phyloP scores from a whole-genome alignment of 2,329 filamentous ascomycete species.

The Claviceps purpurea region DNA sequence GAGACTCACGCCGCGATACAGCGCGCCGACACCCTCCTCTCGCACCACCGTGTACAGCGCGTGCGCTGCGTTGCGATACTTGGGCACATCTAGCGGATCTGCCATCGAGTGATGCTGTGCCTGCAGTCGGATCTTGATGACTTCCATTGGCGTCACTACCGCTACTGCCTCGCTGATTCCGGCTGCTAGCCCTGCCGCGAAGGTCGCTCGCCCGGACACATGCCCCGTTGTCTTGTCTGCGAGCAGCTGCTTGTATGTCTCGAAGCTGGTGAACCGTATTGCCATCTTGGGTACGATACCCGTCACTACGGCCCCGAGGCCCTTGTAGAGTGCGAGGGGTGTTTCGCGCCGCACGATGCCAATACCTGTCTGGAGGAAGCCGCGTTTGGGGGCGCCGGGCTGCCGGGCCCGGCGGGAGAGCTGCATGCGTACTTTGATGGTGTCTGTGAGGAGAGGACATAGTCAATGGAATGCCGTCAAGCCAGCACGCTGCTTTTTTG shows the following conservation, averaged over 20 bases:
- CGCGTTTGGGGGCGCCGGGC: slow-evolving; percentile 73
- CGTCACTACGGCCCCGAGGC: slow-evolving; percentile 88
- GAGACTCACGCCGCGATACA: slow-evolving; percentile 88
- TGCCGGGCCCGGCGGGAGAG: slow-evolving; percentile 73
- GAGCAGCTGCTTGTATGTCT: slow-evolving; percentile 80
- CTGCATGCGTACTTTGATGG: slow-evolving; percentile 99
- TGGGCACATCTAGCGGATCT: slow-evolving; percentile 87
- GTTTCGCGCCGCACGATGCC: slow-evolving; percentile 87
- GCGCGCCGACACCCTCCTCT: slow-evolving; percentile 76
- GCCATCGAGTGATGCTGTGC: slow-evolving; percentile 97
- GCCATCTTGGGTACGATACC: slow-evolving; percentile 99
- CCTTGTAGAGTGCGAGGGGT: slow-evolving; percentile 89
- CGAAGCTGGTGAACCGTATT: slow-evolving; percentile 95
- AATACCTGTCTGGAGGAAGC: slow-evolving; percentile 73
- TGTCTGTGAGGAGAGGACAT: slow-evolving; percentile 41
- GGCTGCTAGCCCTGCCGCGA: slow-evolving; percentile 68
- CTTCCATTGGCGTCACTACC: slow-evolving; percentile 97
- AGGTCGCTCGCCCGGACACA: slow-evolving; percentile 58
- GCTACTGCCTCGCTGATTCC: slow-evolving; percentile 94
- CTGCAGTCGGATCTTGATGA: slow-evolving; percentile 96
- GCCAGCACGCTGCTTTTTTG: no score
- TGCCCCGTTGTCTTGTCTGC: slow-evolving; percentile 53
- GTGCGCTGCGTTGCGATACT: slow-evolving; percentile 89
- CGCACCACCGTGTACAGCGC: slow-evolving; percentile 74
- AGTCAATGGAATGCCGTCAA: no score